Evolutionary conservation across 371 early-diverging fungal species (phyloP).

Genomic region (Mortierella sp.): DNA sequence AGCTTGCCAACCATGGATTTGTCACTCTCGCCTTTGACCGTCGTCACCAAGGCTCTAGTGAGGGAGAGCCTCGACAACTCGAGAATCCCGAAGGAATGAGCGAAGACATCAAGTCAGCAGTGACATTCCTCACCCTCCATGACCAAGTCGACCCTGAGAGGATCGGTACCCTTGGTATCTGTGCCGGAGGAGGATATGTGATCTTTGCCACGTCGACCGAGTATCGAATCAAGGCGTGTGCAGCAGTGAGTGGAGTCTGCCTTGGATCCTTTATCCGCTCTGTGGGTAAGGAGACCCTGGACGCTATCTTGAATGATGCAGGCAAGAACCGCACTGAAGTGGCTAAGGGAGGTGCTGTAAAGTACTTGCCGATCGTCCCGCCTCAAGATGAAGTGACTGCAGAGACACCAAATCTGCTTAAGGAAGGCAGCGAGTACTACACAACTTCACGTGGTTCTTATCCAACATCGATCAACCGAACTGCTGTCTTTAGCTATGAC

Average conservation of each 20-base stretch:
- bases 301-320: constrained; percentile 9
- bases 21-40: constrained; percentile 41
- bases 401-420: constrained; percentile 10
- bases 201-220: constrained; percentile 26
- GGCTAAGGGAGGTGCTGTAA: constrained; percentile 23
- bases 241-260: constrained; percentile 23
- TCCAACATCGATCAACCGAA: constrained; percentile 10
- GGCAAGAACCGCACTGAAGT: constrained; percentile 23
- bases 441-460: constrained; percentile 31
- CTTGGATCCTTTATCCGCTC: constrained; percentile 16
- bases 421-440: constrained; percentile 44
- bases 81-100: constrained; percentile 25
- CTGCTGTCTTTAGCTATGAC: constrained; percentile 29
- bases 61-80: constrained; percentile 27
- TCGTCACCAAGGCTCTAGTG: constrained; percentile 30
- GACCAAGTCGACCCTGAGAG: constrained; percentile 25
- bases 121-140: constrained; percentile 24
- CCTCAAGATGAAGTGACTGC: background rate
- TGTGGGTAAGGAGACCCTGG: constrained; percentile 9
- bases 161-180: constrained; percentile 37
- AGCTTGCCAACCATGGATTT: constrained; percentile 29
- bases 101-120: constrained; percentile 38
- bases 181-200: constrained; percentile 46
- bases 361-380: constrained; percentile 34
- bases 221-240: constrained; percentile 34